Conservation (phyloP, 208 protist genomes). For the Trypanosoma boissoni region DNA sequence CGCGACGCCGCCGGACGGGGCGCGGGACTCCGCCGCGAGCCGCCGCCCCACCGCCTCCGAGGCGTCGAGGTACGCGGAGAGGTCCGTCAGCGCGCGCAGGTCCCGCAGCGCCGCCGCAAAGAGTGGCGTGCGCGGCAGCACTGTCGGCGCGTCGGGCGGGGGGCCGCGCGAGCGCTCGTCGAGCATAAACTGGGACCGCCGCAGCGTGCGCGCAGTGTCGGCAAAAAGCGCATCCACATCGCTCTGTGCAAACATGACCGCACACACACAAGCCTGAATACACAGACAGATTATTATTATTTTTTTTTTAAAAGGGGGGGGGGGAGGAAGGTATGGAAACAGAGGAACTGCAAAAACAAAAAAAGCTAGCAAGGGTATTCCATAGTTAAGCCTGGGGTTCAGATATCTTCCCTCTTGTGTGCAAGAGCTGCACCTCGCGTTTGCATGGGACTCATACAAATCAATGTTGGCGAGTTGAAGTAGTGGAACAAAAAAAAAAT, state of each 20-base stretch:
- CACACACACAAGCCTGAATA: no score
- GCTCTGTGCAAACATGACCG: constrained; percentile 38
- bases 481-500: no score
- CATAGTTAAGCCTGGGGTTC: no score
- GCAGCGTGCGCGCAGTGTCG: constrained; percentile 28
- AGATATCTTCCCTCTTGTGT: no score
- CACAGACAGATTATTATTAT: no score
- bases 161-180: constrained; percentile 34
- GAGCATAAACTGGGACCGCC: constrained; percentile 50
- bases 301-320: no score
- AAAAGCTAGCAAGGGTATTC: no score
- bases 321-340: no score
- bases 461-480: no score
- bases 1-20: constrained; percentile 37
- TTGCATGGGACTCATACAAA: no score
- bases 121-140: constrained; percentile 7
- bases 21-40: constrained; percentile 26
- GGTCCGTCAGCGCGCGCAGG: constrained; percentile 27
- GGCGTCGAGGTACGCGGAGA: constrained; percentile 47
- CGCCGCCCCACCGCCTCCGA: constrained; percentile 29
- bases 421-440: no score
- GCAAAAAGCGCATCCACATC: constrained; percentile 61
- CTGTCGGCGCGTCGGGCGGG: constrained; percentile 4
- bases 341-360: no score
- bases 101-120: constrained; percentile 17